These are phyloP conservation scores for Verticillium longisporum DNA, from an alignment of 2,329 filamentous ascomycete genomes.

Conservation along the genomic window DNA sequence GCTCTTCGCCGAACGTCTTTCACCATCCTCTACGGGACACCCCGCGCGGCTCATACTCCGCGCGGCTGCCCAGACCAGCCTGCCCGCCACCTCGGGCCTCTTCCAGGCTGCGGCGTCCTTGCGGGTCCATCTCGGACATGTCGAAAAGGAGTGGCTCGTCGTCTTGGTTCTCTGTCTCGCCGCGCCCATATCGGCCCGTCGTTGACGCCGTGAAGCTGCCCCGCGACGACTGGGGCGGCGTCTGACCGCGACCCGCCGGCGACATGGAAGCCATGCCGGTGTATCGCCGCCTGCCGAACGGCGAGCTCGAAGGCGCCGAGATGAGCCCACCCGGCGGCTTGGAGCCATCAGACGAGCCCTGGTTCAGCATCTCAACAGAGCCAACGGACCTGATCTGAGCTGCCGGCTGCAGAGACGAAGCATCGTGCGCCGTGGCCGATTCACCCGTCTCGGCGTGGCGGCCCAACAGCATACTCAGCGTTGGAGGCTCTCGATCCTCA, in stretches of 20 bases:
- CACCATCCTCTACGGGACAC: conserved; percentile 30
- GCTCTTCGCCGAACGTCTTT: neutral
- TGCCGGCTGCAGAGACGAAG: conserved; percentile 29
- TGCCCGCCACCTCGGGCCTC: conserved; percentile 36
- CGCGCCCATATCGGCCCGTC: conserved; percentile 27
- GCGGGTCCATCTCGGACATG: conserved; percentile 62
- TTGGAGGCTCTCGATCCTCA: conserved; percentile 57
- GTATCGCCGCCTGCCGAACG: conserved; percentile 40
- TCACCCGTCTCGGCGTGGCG: conserved; percentile 32
- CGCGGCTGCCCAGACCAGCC: conserved; percentile 24
- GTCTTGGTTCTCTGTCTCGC: conserved; percentile 46
- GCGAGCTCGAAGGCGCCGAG: conserved; percentile 32
- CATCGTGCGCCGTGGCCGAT: conserved; percentile 2
- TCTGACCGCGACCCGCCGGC: conserved; percentile 27
- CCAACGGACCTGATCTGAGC: conserved; percentile 32
- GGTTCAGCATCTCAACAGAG: conserved; percentile 30
- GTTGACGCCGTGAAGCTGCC: conserved; percentile 36
- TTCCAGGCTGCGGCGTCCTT: conserved; percentile 51
- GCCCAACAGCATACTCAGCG: conserved; percentile 55
- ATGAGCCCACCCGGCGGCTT: conserved; percentile 39
- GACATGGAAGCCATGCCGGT: conserved; percentile 27
- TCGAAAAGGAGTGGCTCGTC: conserved; percentile 68
- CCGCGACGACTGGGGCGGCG: conserved; percentile 36
- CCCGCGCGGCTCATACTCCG: conserved; percentile 30
- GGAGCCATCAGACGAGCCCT: conserved; percentile 33